Evolutionary conservation across 257 asterid species (phyloP), one percentile per base, ranked within the genome.

Genomic region (Nicotiana tabacum): DNA sequence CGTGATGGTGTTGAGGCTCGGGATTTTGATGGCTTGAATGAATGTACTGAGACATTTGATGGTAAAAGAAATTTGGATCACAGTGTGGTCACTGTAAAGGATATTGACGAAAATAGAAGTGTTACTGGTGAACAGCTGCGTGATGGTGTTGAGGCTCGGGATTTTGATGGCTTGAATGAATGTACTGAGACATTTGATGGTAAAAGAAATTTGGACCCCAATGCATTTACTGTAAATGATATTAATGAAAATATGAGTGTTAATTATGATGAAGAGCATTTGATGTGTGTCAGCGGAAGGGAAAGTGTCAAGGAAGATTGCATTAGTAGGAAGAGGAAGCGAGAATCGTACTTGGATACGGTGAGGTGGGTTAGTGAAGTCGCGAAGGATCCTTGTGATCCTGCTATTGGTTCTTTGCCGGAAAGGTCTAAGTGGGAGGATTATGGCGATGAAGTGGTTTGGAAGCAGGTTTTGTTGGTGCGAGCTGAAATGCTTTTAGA

Each of bases 361-460:
- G 77, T 96, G 89, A 80, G 86, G 69, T 94, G 98, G 98, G 85
- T 94, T 33, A 16, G 78, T n/a, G 53, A 30, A 65, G 92, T 91
- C 67, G 97, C 97, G 0, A 90, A 81, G 85, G 89, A 94, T 84
- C 98, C 98, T 51, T 90, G 91, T 60, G 82, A 88, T 84, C 86
- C 88, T 8, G 84, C 82, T 18, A 82, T 88, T 69, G 95, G 88
- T 46, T 27, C 78, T 3, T 74, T 96, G 56, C 98, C 99, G 0
- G 92, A 90, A 46, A 88, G 85, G 78, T 88, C 88, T 27, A 92
- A 89, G 86, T 96, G 99, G 99, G 95, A 93, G 85, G 27, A 32
- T 77, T 86, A 88, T 60, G 91, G 95, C 30, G 77, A 37, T 78
- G 94, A 95, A 78, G 69, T 81, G 85, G 76, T 72, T 9, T 95